Base-by-base conservation (phyloP, 2,329 filamentous ascomycete genomes). In the Aspergillus tanneri region DNA sequence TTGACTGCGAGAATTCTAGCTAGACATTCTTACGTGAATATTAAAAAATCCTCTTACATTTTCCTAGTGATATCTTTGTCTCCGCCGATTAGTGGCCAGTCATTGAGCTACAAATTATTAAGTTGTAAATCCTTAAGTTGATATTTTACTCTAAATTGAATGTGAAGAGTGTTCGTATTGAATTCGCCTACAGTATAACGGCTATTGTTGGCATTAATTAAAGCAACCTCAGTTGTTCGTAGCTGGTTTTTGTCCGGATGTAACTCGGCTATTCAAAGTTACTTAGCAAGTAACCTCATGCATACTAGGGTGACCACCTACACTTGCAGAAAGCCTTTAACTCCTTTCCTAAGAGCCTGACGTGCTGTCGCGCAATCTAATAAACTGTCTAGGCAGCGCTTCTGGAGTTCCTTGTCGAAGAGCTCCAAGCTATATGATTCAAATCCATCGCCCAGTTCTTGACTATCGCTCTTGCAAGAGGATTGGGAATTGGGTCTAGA, bases 361-460 rank as follows among this genome's bases (percentile, higher is more conserved):
- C 41, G 41, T 21, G 41, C 41, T 4, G 16, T 19, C 12, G 27
- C 21, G 16, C 21, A 35, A 9, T n/a, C 27, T 11, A 16, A 16
- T 9, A 4, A 35, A 22, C 9, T n/a, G 7, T 43, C 28, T 10
- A 22, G 27, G 10, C 16, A 4, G 12, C 28, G 28, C 41, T 34
- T 43, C 12, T 18, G 19, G 16, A 43, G 30, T 9, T 27, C 11
- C 3, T 6, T 11, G 11, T 35, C n/a, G 9, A 43, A 7, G 11
- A 43, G 18, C 12, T 43, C 41, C 21, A 43, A 19, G 28, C 41
- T 27, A 24, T 43, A 43, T 16, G 28, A 19, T 36, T 35, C 41
- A 24, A 43, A 35, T 24, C 41, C 41, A 7, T 43, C 28, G 2
- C 18, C 41, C 28, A 24, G 28, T 3, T 34, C 19, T 11, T n/a